phyloP scores from a whole-genome alignment of 177 flowering plant genomes.

The Telopea speciosissima region DNA sequence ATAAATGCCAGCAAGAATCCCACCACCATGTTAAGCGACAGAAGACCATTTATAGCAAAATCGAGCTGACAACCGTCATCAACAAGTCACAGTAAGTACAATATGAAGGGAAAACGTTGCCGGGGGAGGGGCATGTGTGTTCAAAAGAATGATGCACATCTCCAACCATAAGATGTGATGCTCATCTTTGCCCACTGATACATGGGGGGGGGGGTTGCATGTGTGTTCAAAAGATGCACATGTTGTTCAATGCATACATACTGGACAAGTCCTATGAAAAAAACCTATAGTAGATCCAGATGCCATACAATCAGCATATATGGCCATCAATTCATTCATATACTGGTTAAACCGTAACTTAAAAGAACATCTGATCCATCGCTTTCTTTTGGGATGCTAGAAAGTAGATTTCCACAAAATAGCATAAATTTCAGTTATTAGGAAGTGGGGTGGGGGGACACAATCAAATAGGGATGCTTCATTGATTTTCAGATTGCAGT shows the following conservation, averaged over 20 bases:
- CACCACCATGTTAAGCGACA: slow-evolving; percentile 87
- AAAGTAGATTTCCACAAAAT: too few species aligned
- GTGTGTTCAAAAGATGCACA: too few species aligned
- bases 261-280: not conserved
- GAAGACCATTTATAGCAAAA: slow-evolving; percentile 63
- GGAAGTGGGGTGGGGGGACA: too few species aligned
- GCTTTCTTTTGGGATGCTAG: too few species aligned
- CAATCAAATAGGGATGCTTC: too few species aligned
- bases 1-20: slow-evolving; percentile 68
- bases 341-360: not conserved
- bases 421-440: too few species aligned
- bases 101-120: not conserved
- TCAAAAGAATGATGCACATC: too few species aligned
- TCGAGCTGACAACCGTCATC: slow-evolving; percentile 43
- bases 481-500: too few species aligned
- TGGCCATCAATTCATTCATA: not conserved
- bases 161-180: not conserved
- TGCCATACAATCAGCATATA: not conserved
- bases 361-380: not conserved
- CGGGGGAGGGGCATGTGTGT: too few species aligned
- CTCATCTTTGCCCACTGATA: not conserved
- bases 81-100: slow-evolving; percentile 3
- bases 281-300: not conserved
- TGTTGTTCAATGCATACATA: not conserved
- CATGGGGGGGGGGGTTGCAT: too few species aligned